Conservation (phyloP, 352 stramenopile genomes). For the Globisporangium splendens region DNA sequence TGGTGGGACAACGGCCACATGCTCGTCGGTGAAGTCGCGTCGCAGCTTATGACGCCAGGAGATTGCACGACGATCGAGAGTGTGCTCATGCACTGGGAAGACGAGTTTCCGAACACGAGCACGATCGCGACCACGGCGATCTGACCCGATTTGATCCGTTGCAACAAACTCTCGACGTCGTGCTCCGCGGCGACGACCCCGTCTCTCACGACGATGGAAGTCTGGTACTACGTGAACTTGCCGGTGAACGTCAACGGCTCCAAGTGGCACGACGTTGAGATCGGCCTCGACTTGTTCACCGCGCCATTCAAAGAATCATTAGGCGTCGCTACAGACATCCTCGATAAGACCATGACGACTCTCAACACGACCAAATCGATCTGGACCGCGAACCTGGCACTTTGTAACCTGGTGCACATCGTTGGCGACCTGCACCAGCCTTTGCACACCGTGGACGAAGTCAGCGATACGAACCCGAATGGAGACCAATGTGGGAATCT, state of each 20-base stretch:
- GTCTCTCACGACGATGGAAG: constrained; percentile 44
- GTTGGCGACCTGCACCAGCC: constrained; percentile 63
- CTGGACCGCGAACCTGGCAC: constrained; percentile 54
- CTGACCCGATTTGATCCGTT: constrained; percentile 63
- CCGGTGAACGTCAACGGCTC: constrained; percentile 48
- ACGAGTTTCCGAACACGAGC: too few species aligned
- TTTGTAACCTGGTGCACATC: constrained; percentile 72
- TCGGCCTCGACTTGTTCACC: constrained; percentile 42
- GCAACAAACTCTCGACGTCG: constrained; percentile 23
- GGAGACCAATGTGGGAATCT: constrained; percentile 59
- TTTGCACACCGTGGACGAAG: constrained; percentile 43
- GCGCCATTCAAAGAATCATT: too few species aligned
- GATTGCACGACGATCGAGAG: too few species aligned
- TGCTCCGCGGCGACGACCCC: constrained; percentile 31
- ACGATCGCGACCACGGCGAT: constrained; percentile 13
- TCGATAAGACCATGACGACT: constrained; percentile 42
- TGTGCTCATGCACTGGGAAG: too few species aligned
- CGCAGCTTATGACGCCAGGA: too few species aligned
- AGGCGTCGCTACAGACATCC: constrained; percentile 15
- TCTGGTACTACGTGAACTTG: constrained; percentile 73
- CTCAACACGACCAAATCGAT: constrained; percentile 58
- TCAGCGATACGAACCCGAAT: constrained; percentile 38
- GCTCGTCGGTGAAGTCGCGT: too few species aligned
- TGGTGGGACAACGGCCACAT: too few species aligned
- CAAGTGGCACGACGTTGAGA: constrained; percentile 31